Percentiles rank a stretch among this genome's conserved stretches.
Evolutionary conservation across 176 grass and related monocot species (phyloP).

Genomic region (sorghum (Sorghum bicolor)): DNA sequence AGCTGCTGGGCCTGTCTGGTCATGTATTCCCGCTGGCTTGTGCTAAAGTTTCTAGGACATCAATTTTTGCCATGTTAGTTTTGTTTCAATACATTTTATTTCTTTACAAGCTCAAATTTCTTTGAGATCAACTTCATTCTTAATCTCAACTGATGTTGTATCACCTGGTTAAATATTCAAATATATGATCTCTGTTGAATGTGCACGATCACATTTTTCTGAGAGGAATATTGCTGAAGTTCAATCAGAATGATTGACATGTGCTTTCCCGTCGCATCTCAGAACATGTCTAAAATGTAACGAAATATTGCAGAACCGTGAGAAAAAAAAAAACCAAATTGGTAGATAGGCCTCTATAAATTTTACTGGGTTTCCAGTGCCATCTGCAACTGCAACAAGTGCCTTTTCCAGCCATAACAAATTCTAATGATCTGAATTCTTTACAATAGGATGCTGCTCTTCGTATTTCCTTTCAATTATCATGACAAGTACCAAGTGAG

Average conservation of each 20-base stretch:
- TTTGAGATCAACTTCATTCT: neutral
- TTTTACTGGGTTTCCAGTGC: neutral
- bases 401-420: neutral
- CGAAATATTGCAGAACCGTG: neutral
- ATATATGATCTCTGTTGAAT: neutral
- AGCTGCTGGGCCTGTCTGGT: neutral
- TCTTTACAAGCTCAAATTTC: neutral
- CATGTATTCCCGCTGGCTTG: neutral
- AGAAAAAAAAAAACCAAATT: neutral
- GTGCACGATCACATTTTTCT: neutral
- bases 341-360: neutral
- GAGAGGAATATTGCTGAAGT: neutral
- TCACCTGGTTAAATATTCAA: slow-evolving; percentile 1
- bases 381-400: neutral
- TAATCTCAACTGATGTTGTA: neutral
- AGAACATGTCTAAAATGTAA: neutral
- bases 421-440: neutral
- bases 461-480: neutral
- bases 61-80: neutral
- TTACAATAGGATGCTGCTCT: neutral
- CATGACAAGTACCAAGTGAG: neutral
- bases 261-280: neutral
- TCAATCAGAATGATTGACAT: neutral
- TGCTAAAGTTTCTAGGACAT: neutral
- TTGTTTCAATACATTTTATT: slow-evolving; percentile 5